Conservation (phyloP, 495 filamentous ascomycete species). For the Penicillium atrosanguineum region DNA sequence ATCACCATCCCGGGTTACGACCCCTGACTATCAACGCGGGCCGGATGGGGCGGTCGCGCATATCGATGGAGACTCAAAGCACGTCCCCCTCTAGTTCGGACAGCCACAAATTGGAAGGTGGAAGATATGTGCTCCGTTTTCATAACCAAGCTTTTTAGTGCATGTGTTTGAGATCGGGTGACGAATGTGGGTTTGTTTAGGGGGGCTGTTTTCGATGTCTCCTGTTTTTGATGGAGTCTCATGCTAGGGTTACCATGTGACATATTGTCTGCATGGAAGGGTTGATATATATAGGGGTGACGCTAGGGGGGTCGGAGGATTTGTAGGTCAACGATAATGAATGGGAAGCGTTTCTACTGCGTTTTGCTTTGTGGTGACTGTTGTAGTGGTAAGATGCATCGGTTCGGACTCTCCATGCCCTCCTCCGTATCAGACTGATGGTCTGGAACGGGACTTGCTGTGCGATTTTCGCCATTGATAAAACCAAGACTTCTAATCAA, state of each 20-base stretch:
- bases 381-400: neutral
- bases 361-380: neutral
- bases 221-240: too few relatives aligned
- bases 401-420: neutral
- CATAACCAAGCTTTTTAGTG: neutral
- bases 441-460: neutral
- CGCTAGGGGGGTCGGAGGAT: too few relatives aligned
- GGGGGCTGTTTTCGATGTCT: too few relatives aligned
- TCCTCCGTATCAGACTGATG: neutral
- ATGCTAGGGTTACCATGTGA: too few relatives aligned
- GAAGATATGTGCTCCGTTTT: neutral
- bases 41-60: neutral
- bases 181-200: too few relatives aligned
- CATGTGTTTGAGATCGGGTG: too few relatives aligned
- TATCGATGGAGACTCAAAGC: neutral
- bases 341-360: too few relatives aligned
- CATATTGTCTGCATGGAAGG: too few relatives aligned
- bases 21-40: conserved; percentile 12
- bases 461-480: neutral
- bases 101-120: neutral
- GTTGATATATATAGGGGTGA: too few relatives aligned
- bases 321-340: too few relatives aligned
- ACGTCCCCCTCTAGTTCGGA: neutral
- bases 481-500: neutral
- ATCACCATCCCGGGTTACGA: neutral